Percentiles rank a stretch among this genome's conserved stretches.
These are phyloP conservation scores for Pholiota molesta DNA, from an alignment of 768 basidiomycete genomes.

Conservation along the genomic window DNA sequence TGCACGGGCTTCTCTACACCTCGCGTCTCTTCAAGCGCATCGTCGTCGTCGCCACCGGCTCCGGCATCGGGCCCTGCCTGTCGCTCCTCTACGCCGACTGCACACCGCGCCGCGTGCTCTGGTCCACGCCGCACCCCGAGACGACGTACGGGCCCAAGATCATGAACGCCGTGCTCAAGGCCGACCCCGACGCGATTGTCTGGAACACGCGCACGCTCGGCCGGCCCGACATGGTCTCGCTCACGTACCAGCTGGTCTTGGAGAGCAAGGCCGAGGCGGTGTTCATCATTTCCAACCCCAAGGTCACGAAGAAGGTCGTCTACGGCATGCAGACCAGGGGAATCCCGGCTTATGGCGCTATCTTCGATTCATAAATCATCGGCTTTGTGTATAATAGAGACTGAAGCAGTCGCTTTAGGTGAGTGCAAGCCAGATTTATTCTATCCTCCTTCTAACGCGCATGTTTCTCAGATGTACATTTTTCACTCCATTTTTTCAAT, in stretches of 20 bases:
- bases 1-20: conserved; percentile 52
- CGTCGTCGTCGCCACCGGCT: conserved; percentile 57
- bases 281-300: conserved; percentile 43
- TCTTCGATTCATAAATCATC: conserved; percentile 39
- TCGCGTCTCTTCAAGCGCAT: conserved; percentile 52
- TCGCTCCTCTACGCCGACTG: conserved; percentile 37
- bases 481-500: background rate
- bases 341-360: conserved; percentile 44
- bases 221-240: conserved; percentile 42
- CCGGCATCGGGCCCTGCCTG: conserved; percentile 52
- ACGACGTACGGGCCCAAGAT: conserved; percentile 44
- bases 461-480: background rate
- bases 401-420: background rate
- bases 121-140: conserved; percentile 44
- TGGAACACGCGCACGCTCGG: conserved; percentile 41
- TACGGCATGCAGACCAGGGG: conserved; percentile 44
- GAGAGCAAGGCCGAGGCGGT: conserved; percentile 44
- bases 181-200: conserved; percentile 41
- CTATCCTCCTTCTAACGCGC: background rate
- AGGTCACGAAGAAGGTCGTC: conserved; percentile 40
- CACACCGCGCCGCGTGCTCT: conserved; percentile 40
- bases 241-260: conserved; percentile 39
- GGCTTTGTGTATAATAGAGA: background rate
- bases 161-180: conserved; percentile 39
- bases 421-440: background rate